A percentile compares a stretch with the other conserved stretches of the same genome.
Conservation (phyloP, 1,139 yeast species). For the Martiniozyma asiatica region DNA sequence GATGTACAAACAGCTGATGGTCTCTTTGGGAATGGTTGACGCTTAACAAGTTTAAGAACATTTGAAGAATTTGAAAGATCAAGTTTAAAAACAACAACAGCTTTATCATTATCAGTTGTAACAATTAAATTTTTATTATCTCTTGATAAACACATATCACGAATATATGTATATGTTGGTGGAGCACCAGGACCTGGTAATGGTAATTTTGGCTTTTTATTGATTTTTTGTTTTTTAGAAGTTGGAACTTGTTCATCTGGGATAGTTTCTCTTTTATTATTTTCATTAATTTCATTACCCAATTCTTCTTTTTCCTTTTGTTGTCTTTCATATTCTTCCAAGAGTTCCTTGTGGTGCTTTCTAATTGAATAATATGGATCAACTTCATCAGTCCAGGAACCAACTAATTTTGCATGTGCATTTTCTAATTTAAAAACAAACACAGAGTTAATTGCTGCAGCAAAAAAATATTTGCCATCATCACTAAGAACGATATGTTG, state of each 20-base stretch:
- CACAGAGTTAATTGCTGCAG: conserved; percentile 44
- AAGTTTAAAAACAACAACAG: conserved; percentile 51
- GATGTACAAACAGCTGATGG: conserved; percentile 72
- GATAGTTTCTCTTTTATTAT: conserved; percentile 13
- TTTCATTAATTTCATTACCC: conserved; percentile 6
- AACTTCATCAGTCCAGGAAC: conserved; percentile 44
- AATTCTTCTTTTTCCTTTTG: conserved; percentile 24
- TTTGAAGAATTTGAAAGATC: conserved; percentile 17
- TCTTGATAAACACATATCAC: conserved; percentile 43
- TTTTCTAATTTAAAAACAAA: conserved; percentile 32
- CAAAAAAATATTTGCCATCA: conserved; percentile 37
- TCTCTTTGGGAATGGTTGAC: conserved; percentile 78
- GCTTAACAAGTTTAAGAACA: conserved; percentile 42
- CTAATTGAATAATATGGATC: conserved; percentile 31
- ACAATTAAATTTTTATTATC: conserved; percentile 49
- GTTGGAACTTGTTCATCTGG: conserved; percentile 13
- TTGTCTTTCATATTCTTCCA: conserved; percentile 22
- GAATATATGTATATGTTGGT: conserved; percentile 49
- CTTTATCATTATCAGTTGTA: conserved; percentile 75
- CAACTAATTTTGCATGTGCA: conserved; percentile 19
- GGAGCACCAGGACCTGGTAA: conserved; percentile 62
- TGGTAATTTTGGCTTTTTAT: conserved; percentile 42
- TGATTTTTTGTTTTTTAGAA: conserved; percentile 19
- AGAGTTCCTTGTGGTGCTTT: conserved; percentile 29
- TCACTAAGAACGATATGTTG: conserved; percentile 38